phyloP scores from a whole-genome alignment of 2,329 filamentous ascomycete genomes.

The Cordyceps militaris region DNA sequence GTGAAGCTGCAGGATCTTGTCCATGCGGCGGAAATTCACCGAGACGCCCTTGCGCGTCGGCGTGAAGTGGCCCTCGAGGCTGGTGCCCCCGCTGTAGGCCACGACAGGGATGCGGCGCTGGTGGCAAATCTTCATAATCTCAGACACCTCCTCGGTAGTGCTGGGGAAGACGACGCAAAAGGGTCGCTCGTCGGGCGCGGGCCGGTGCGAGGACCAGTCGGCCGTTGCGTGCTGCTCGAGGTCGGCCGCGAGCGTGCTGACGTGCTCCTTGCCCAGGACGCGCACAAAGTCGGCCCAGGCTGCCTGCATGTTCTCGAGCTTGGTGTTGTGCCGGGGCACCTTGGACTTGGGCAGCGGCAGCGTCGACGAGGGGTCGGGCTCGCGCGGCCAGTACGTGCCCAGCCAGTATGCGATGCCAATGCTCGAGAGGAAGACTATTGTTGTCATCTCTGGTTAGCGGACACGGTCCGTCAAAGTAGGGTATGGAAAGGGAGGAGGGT shows the following conservation, averaged over 20 bases:
- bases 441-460: background rate
- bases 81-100: constrained; percentile 81
- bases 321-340: constrained; percentile 50
- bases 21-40: constrained; percentile 81
- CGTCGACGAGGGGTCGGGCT: constrained; percentile 49
- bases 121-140: constrained; percentile 85
- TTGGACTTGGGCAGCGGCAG: constrained; percentile 46
- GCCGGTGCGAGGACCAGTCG: constrained; percentile 55
- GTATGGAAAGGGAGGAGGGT: too few species aligned
- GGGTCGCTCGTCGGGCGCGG: constrained; percentile 41
- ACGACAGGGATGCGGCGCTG: constrained; percentile 74
- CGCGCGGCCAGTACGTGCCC: constrained; percentile 47
- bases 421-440: constrained; percentile 44
- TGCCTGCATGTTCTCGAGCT: constrained; percentile 57
- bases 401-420: constrained; percentile 50
- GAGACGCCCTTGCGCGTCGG: constrained; percentile 77
- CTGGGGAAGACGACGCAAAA: constrained; percentile 71
- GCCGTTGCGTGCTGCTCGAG: constrained; percentile 51
- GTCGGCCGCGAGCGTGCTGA: constrained; percentile 52
- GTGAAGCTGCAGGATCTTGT: constrained; percentile 70
- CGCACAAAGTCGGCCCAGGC: constrained; percentile 63
- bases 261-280: constrained; percentile 57
- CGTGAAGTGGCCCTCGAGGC: constrained; percentile 81
- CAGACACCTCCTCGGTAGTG: constrained; percentile 75
- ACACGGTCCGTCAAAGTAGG: background rate